Base-by-base conservation (phyloP, 129 eudicot species). In the Flaveria bidentis region DNA sequence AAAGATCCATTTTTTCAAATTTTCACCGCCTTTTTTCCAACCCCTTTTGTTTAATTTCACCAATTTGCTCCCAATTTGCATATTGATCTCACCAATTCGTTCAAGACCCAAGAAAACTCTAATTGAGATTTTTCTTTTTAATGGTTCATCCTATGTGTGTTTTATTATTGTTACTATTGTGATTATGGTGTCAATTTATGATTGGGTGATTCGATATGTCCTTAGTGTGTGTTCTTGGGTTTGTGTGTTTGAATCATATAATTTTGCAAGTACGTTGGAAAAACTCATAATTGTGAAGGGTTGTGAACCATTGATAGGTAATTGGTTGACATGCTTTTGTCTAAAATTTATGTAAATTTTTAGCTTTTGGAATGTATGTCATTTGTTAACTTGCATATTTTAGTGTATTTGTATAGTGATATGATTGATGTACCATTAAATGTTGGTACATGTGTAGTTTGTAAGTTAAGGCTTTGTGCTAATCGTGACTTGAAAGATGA, bases 1-100 rank as follows among this genome's bases (percentile, higher is more conserved):
- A 80, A 80, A 52, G 69, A 44, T 73, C 73, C 62, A 2, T 5
- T 25, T 65, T 52, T 80, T 80, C 58, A 66, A 80, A 80, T 3
- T 44, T 73, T 65, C 17, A 80, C 69, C 83, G 78, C 74, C 7
- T 13, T 47, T 72, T 36, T 12, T 51, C 64, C 61, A 65, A 51
- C 52, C 69, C 79, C 50, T 65, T 73, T 72, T 42, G 30, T 41
- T 44, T 1, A 71, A 17, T 13, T 49, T 2, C 76, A 36, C 25
- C 30, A n/a, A 53, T 65, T 80, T 18, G 15, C 9, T 42, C 13
- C 49, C 41, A 2, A 11, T 18, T 16, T 6, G 25, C 50, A 11
- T 2, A 41, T 63, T 25, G 41, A 72, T 52, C 9, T 52, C 62
- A 23, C 45, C 12, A 1, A 42, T 36, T 52, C 47, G 42, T 42